Evolutionary conservation across 2,329 filamentous ascomycete species (phyloP).

Genomic region (Aspergillus ochraceus): DNA sequence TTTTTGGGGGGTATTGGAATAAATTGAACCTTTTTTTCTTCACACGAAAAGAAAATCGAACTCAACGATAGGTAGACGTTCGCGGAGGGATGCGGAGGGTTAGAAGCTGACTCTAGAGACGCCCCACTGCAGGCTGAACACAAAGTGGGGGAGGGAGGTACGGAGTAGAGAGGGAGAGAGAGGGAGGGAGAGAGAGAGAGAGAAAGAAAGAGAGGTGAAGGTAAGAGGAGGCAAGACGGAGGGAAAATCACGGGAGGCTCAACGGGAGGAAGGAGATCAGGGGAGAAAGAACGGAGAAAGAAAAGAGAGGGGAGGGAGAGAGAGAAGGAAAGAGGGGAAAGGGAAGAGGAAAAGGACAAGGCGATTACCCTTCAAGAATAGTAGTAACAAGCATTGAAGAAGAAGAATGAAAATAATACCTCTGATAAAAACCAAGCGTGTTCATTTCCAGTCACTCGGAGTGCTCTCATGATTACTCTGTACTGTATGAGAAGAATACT

Average conservation of each 20-base stretch:
- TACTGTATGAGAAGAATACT: too few species aligned
- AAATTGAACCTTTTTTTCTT: too few species aligned
- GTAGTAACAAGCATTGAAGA: too few species aligned
- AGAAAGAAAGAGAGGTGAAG: slow-evolving; percentile 5
- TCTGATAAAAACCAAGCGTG: too few species aligned
- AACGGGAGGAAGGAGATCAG: not conserved
- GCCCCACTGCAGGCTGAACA: slow-evolving; percentile 17
- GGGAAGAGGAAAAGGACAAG: too few species aligned
- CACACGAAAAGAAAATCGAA: not conserved
- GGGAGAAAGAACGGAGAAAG: slow-evolving; percentile 6
- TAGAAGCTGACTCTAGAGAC: slow-evolving; percentile 24
- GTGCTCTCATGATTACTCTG: too few species aligned
- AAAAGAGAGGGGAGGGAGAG: not conserved
- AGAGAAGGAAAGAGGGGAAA: too few species aligned
- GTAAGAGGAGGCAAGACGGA: slow-evolving; percentile 2
- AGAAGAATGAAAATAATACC: too few species aligned
- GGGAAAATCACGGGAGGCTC: not conserved
- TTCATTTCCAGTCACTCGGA: too few species aligned
- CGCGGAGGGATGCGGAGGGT: slow-evolving; percentile 5
- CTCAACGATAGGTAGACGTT: slow-evolving; percentile 2
- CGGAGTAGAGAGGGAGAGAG: slow-evolving; percentile 6
- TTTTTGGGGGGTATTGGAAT: too few species aligned
- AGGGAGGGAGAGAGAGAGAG: slow-evolving; percentile 6
- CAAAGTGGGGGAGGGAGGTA: slow-evolving; percentile 10
- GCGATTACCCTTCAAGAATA: too few species aligned